A percentile compares a stretch with the other conserved stretches of the same genome.
These are phyloP conservation scores for Hypoxylon sp. DNA, from an alignment of 2,329 filamentous ascomycete genomes.

Conservation along the genomic window DNA sequence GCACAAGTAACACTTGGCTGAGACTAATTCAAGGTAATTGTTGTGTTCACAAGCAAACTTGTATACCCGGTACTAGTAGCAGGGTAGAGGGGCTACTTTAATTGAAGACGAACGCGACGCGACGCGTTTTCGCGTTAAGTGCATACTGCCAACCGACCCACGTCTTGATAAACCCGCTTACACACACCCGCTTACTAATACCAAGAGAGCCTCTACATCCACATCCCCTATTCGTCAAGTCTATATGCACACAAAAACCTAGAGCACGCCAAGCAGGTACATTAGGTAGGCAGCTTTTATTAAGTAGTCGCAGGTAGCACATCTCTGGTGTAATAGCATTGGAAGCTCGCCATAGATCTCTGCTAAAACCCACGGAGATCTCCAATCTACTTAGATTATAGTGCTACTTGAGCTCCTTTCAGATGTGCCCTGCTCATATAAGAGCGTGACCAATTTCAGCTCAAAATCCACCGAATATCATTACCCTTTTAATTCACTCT, in stretches of 20 bases:
- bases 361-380: not conserved
- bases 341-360: not conserved
- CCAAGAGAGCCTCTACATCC: not conserved
- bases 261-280: not conserved
- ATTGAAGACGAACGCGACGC: constrained; percentile 41
- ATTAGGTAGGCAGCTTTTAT: not conserved
- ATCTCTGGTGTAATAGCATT: not conserved
- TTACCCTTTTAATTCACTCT: not conserved
- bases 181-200: not conserved
- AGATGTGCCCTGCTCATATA: not conserved
- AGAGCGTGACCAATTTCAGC: not conserved
- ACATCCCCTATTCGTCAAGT: not conserved
- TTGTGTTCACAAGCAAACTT: not conserved
- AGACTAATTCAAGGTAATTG: not conserved
- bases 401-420: not conserved
- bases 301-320: not conserved
- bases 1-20: not conserved
- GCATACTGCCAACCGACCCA: not conserved
- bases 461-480: not conserved
- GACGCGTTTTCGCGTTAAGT: constrained; percentile 41
- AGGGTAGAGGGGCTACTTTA: constrained; percentile 41
- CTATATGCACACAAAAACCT: not conserved
- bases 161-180: not conserved
- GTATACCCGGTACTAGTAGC: not conserved
- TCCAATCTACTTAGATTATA: not conserved